Evolutionary conservation across 2,329 filamentous ascomycete species (phyloP), one percentile per base, ranked within the genome.

Genomic region (Trematosphaeria pertusa): DNA sequence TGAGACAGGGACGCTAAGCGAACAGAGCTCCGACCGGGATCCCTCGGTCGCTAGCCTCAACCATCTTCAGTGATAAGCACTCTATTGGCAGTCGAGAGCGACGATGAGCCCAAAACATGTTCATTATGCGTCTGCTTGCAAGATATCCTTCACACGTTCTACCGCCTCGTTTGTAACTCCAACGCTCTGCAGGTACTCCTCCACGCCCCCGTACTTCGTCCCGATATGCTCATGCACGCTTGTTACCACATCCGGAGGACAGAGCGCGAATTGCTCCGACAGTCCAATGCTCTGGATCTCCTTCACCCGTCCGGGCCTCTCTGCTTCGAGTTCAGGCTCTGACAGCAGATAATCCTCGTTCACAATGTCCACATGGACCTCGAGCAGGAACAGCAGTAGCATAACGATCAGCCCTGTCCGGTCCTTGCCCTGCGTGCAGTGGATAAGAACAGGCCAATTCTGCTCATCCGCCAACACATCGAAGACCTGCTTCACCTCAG

Each of bases 351-450:
- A 96, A 71, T 96, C 91, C 52, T 85, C 65, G 43, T 83, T 76
- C 32, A 95, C 85, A 2, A 84, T 87, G 0, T 78, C 66, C 1
- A 76, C 47, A 0, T 84, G 81, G 1, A 88, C 66, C 20, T 65
- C 73, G 3, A 88, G 76, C 9, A 88, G 73, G 61, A 93, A 77
- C 15, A 95, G 73, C 0, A 87, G 71, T 3, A 96, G 75, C 31
- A 87, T 75, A 4, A 90, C 77, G 9, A 89, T 77, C 10, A 96
- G 75, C 0, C 91, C 91, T 1, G 85, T 91, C 2, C 91, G 82
- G 64, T 96, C 91, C 67, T 96, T 96, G 47, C 91, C 91, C 62
- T 95, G 90, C 0, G 91, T 94, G 70, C 91, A 96, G 70, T 96
- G 90, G 2, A 94, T 74, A 6, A 96, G 66, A 1, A 86, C 71